Evolutionary conservation across 306 rosid genomes (phyloP).

Genomic region (Lotus japonicus): DNA sequence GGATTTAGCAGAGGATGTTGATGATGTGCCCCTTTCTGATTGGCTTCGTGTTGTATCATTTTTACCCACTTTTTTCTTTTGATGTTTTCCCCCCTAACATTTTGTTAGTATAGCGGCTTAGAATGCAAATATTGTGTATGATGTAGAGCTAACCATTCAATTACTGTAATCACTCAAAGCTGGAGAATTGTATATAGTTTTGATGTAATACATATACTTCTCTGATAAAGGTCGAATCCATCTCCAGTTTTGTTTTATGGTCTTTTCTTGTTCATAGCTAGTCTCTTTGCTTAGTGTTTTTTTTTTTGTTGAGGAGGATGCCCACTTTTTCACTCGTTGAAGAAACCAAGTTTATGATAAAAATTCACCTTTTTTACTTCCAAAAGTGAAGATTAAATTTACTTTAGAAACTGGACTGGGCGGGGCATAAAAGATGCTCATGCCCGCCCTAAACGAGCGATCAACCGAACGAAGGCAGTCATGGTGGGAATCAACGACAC

Average conservation of each 20-base stretch:
- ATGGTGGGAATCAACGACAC: no score
- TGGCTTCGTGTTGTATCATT: conserved; percentile 58
- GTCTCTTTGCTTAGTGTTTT: not conserved
- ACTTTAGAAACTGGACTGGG: not conserved
- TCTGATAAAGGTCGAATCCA: not conserved
- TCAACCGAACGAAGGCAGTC: no score
- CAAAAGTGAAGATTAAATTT: not conserved
- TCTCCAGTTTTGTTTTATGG: conserved; percentile 21
- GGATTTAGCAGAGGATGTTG: conserved; percentile 72
- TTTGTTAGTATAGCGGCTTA: conserved; percentile 32
- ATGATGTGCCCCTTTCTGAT: conserved; percentile 44
- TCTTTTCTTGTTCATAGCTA: not conserved
- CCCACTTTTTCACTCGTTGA: not conserved
- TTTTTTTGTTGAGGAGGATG: not conserved
- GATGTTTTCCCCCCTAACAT: conserved; percentile 16
- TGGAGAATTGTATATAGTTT: conserved; percentile 40
- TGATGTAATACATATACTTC: conserved; percentile 26
- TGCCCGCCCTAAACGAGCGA: no score
- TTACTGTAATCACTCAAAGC: conserved; percentile 29
- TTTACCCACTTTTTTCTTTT: not conserved
- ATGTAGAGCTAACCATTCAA: conserved; percentile 59
- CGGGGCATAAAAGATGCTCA: no score
- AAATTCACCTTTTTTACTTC: not conserved
- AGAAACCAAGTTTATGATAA: not conserved
- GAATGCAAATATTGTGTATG: conserved; percentile 33